A percentile compares a stretch with the other conserved stretches of the same genome.
phyloP scores from a whole-genome alignment of 495 filamentous ascomycete species.

The Podospora pseudopauciseta region DNA sequence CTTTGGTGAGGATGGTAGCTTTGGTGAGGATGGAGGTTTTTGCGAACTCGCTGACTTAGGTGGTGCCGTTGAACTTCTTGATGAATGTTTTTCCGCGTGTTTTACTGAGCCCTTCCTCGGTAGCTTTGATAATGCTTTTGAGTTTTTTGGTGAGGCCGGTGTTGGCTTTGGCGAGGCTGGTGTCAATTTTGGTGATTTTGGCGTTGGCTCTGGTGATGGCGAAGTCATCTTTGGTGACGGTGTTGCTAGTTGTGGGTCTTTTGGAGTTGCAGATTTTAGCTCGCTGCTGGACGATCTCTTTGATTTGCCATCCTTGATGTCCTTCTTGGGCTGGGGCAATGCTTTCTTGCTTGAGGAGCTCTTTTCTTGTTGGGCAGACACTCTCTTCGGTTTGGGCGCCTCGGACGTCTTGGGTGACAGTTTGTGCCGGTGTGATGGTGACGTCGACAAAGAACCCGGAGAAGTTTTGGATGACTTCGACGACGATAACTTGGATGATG shows the following conservation, averaged over 20 bases:
- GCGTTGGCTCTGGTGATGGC: background rate
- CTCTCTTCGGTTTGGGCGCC: background rate
- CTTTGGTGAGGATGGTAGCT: background rate
- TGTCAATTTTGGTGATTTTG: background rate
- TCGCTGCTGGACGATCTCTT: background rate
- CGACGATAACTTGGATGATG: slow-evolving; percentile 9
- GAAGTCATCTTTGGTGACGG: background rate
- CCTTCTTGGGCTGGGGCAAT: background rate
- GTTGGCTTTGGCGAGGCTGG: background rate
- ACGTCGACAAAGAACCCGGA: background rate
- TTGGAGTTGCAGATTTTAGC: background rate
- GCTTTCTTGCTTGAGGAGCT: slow-evolving; percentile 10
- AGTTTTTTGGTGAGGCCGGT: background rate
- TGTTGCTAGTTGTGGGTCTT: background rate
- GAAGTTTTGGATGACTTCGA: slow-evolving; percentile 7
- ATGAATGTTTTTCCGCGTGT: background rate
- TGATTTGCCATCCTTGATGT: background rate
- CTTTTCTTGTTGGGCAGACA: background rate
- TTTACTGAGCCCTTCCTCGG: background rate
- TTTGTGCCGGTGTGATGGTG: slow-evolving; percentile 12
- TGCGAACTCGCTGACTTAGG: background rate
- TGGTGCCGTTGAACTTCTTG: background rate
- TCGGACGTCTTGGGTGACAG: background rate
- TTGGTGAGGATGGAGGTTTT: background rate
- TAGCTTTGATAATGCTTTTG: background rate